A percentile compares a stretch with the other conserved stretches of the same genome.
Conservation (phyloP, 805 yeast genomes). For the Cyberlindnera saturnus region DNA sequence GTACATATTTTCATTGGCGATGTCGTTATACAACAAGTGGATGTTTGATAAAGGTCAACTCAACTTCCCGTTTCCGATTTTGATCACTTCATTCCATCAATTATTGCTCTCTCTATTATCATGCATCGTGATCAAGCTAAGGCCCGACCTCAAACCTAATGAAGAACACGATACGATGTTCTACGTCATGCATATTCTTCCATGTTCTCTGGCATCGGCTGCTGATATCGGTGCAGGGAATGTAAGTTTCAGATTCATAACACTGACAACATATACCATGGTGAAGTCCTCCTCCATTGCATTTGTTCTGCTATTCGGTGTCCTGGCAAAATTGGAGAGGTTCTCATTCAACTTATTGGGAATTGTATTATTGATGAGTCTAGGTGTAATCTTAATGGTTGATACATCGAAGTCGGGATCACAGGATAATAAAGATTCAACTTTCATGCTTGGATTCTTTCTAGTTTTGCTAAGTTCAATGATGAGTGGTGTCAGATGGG, state of each 20-base stretch:
- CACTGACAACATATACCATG: conserved; percentile 86
- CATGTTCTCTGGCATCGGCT: conserved; percentile 83
- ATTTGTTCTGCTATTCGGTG: conserved; percentile 85
- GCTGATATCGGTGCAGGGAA: conserved; percentile 95
- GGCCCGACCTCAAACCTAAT: conserved; percentile 12
- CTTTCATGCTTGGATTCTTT: conserved; percentile 50
- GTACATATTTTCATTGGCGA: conserved; percentile 64
- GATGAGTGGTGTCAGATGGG: conserved; percentile 92
- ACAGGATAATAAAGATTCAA: conserved; percentile 12
- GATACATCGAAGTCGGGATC: conserved; percentile 30
- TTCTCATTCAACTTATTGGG: conserved; percentile 60
- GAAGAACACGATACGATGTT: conserved; percentile 7
- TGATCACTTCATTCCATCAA: conserved; percentile 85
- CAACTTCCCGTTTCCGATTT: conserved; percentile 75
- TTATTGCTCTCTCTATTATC: conserved; percentile 53
- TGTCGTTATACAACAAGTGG: conserved; percentile 90
- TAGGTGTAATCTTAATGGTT: conserved; percentile 88
- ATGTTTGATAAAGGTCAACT: conserved; percentile 80
- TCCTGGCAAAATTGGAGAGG: conserved; percentile 70
- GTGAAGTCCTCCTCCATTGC: conserved; percentile 83
- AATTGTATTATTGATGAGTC: conserved; percentile 73
- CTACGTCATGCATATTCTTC: conserved; percentile 55
- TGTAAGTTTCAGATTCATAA: conserved; percentile 69
- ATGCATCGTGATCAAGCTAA: conserved; percentile 15
- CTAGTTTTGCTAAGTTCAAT: conserved; percentile 74